phyloP scores from a whole-genome alignment of 108 stramenopile genomes.

The Epithemia pelagica region DNA sequence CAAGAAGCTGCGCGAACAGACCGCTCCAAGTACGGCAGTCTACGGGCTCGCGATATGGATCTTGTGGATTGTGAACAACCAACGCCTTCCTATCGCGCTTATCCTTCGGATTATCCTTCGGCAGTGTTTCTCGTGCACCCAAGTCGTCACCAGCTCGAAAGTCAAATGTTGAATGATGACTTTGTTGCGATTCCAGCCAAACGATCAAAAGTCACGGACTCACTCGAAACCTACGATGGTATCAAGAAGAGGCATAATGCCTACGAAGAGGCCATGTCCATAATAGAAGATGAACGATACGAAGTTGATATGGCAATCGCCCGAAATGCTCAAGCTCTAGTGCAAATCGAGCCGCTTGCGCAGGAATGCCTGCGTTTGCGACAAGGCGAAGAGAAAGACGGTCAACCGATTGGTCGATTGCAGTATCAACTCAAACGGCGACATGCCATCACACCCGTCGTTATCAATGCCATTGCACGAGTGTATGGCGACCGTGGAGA shows the following conservation, averaged over 20 bases:
- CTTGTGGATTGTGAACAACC: constrained; percentile 29
- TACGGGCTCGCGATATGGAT: constrained; percentile 48
- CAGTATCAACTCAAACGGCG: constrained; percentile 61
- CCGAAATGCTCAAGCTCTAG: constrained; percentile 79
- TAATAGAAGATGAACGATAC: constrained; percentile 83
- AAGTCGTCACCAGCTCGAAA: constrained; percentile 46
- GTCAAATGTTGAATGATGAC: constrained; percentile 42
- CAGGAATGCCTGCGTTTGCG: constrained; percentile 79
- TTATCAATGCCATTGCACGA: constrained; percentile 77
- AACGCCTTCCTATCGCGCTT: constrained; percentile 69
- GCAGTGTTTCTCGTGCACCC: constrained; percentile 36
- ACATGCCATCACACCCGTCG: constrained; percentile 55
- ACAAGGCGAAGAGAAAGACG: constrained; percentile 74
- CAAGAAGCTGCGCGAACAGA: constrained; percentile 50
- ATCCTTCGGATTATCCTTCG: constrained; percentile 59
- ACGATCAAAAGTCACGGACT: constrained; percentile 14
- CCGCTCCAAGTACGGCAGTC: constrained; percentile 63
- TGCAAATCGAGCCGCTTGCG: constrained; percentile 85
- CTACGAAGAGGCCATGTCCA: constrained; percentile 74
- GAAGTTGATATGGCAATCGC: constrained; percentile 99
- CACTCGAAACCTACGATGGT: constrained; percentile 63
- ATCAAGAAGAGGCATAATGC: constrained; percentile 51
- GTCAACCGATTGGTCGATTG: constrained; percentile 80
- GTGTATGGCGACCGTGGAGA: constrained; percentile 82
- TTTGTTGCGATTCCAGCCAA: constrained; percentile 35